A percentile compares a stretch with the other conserved stretches of the same genome.
Evolutionary conservation across 108 stramenopile species (phyloP).

Genomic region (Cyclotella sp.): DNA sequence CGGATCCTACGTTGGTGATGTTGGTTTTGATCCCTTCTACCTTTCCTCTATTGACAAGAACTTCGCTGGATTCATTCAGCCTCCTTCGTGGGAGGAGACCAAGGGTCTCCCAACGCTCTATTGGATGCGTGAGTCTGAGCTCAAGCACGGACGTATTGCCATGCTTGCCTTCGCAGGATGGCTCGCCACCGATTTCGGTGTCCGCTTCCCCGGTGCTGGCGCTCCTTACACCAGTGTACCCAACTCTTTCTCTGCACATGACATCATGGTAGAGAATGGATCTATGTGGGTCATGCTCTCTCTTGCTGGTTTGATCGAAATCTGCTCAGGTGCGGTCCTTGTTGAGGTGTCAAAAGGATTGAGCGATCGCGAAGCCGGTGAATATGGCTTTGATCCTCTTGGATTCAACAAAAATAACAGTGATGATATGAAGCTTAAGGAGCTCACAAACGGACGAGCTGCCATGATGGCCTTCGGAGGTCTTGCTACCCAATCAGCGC

Average conservation of each 20-base stretch:
- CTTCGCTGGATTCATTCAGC: conserved; percentile 93
- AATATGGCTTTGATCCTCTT: conserved; percentile 89
- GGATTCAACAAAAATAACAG: conserved; percentile 71
- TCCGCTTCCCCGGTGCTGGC: conserved; percentile 84
- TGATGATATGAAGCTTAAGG: conserved; percentile 83
- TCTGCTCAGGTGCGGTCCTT: conserved; percentile 78
- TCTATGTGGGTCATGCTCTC: conserved; percentile 83
- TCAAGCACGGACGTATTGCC: conserved; percentile 89
- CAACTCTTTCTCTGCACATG: conserved; percentile 84
- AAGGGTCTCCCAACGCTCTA: conserved; percentile 82
- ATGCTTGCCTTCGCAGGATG: conserved; percentile 92
- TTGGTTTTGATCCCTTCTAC: conserved; percentile 96
- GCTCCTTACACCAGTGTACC: conserved; percentile 73
- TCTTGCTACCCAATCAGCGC: conserved; percentile 91
- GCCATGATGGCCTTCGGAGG: conserved; percentile 97
- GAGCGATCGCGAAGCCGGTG: conserved; percentile 89
- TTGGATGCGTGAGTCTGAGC: conserved; percentile 92
- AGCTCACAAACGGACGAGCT: conserved; percentile 93
- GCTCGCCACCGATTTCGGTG: conserved; percentile 81
- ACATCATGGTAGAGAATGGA: conserved; percentile 81
- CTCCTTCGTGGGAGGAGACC: conserved; percentile 88
- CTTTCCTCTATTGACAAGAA: conserved; percentile 90
- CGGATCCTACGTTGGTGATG: conserved; percentile 89
- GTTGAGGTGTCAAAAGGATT: conserved; percentile 93
- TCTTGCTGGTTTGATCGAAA: conserved; percentile 75